Conservation (phyloP, 2,329 filamentous ascomycete species). For the Bipolaris bicolor region DNA sequence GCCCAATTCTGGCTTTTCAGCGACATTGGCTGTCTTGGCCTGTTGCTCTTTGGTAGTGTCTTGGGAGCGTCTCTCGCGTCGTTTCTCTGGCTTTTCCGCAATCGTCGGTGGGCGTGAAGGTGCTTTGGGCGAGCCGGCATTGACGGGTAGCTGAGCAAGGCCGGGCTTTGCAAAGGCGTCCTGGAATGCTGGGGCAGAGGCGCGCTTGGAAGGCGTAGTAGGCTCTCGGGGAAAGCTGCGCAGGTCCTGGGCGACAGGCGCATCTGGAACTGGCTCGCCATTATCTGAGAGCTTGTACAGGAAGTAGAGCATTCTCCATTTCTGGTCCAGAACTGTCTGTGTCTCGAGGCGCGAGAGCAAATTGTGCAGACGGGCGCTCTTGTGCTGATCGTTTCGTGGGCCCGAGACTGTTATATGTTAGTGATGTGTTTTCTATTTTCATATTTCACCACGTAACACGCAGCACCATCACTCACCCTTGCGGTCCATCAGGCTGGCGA, state of each 20-base stretch:
- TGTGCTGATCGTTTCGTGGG: constrained; percentile 71
- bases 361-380: constrained; percentile 83
- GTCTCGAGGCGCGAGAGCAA: constrained; percentile 87
- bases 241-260: constrained; percentile 19
- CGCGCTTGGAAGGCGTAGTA: constrained; percentile 37
- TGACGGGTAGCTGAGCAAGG: constrained; percentile 48
- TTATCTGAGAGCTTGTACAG: constrained; percentile 81
- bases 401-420: constrained; percentile 64
- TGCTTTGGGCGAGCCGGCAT: constrained; percentile 40
- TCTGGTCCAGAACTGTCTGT: constrained; percentile 90
- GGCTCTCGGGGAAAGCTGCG: constrained; percentile 31
- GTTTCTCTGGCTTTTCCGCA: constrained; percentile 34
- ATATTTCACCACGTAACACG: too few species aligned
- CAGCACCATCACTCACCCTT: constrained; percentile 55
- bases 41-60: constrained; percentile 36
- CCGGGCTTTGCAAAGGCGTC: constrained; percentile 57
- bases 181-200: constrained; percentile 43
- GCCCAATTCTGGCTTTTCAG: constrained; percentile 23
- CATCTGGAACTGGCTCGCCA: constrained; percentile 11
- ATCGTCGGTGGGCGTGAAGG: constrained; percentile 25
- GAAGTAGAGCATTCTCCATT: constrained; percentile 95
- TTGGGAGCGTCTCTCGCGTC: constrained; percentile 34
- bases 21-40: constrained; percentile 15
- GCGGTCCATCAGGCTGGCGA: constrained; percentile 88
- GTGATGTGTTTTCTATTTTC: not conserved